Base-by-base conservation (phyloP, 2,329 filamentous ascomycete species). In the Hirsutella rhossiliensis region DNA sequence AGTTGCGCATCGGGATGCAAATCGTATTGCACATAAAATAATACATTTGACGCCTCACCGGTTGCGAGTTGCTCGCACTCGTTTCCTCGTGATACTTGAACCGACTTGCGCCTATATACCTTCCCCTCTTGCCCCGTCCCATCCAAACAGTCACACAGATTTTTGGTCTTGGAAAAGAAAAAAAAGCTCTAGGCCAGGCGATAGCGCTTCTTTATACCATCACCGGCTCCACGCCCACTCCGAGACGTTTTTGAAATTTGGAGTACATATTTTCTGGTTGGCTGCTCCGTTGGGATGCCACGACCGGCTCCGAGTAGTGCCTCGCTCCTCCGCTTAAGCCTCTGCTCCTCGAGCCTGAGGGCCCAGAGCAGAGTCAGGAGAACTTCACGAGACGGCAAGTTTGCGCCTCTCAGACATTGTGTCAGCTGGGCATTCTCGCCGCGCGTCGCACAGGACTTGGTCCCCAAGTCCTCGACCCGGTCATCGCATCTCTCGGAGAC, bases 401-500 rank as follows among this genome's bases (percentile, higher is more conserved):
- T 46, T 45, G 62, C 61, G 50, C 57, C 57, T 44, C 57, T 58
- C 41, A 63, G 54, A 63, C 60, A 66, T 48, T 50, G 54, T 49
- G 57, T 60, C 50, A 64, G 60, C 49, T 57, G 54, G 50, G 54
- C 47, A 50, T 55, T 54, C 49, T 58, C 55, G 40, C 56, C 67
- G 62, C 63, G 62, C 64, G 60, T 58, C 50, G 48, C 61, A 54
- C 55, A 43, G 48, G 56, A 50, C 56, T 56, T 62, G 56, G 50
- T 48, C 53, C 47, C 46, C 54, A 51, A 53, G 53, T 56, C 60
- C 54, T 57, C 65, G 63, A 67, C 67, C 62, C 59, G 66, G 56
- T 66, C 62, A 53, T 72, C 65, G 56, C 61, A 56, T 67, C 69
- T 65, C 64, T 79, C 67, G 78, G 75, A 78, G 63, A 74, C 75